phyloP scores from a whole-genome alignment of 108 stramenopile genomes.

The Epithemia pelagica region DNA sequence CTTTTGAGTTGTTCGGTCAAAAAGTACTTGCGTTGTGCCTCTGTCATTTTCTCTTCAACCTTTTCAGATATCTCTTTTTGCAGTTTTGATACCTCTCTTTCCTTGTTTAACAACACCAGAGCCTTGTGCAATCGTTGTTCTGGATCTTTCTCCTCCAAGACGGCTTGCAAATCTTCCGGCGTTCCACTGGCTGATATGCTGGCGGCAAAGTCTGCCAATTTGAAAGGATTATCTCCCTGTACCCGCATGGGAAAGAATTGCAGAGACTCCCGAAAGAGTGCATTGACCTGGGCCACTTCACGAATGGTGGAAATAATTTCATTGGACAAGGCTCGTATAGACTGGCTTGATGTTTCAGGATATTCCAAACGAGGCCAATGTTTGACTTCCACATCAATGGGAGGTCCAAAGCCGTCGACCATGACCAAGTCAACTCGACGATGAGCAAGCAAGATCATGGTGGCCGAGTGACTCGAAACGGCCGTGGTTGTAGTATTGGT shows the following conservation, averaged over 20 bases:
- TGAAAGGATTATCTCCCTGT: slow-evolving; percentile 90
- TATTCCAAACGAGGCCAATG: slow-evolving; percentile 85
- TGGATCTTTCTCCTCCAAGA: slow-evolving; percentile 86
- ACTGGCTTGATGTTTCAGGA: slow-evolving; percentile 36
- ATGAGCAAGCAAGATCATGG: slow-evolving; percentile 78
- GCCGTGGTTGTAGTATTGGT: background rate
- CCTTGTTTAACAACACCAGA: slow-evolving; percentile 83
- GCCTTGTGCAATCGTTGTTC: slow-evolving; percentile 87
- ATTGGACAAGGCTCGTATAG: slow-evolving; percentile 89
- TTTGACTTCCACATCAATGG: slow-evolving; percentile 78
- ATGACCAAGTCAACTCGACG: slow-evolving; percentile 76
- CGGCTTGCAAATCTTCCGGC: slow-evolving; percentile 84
- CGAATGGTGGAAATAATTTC: slow-evolving; percentile 92
- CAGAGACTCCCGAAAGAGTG: slow-evolving; percentile 91
- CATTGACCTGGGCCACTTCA: slow-evolving; percentile 89
- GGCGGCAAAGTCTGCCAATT: slow-evolving; percentile 93
- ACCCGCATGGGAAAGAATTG: slow-evolving; percentile 78
- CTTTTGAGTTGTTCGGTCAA: slow-evolving; percentile 94
- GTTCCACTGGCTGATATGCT: slow-evolving; percentile 76
- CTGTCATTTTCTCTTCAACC: slow-evolving; percentile 94
- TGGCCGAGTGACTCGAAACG: slow-evolving; percentile 26
- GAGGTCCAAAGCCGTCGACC: slow-evolving; percentile 82
- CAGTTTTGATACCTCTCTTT: slow-evolving; percentile 82
- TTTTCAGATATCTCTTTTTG: slow-evolving; percentile 92
- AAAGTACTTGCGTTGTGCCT: slow-evolving; percentile 91